Percentiles rank a stretch among this genome's conserved stretches.
phyloP scores from a whole-genome alignment of 2,329 filamentous ascomycete genomes.

The Fusarium virguliforme region DNA sequence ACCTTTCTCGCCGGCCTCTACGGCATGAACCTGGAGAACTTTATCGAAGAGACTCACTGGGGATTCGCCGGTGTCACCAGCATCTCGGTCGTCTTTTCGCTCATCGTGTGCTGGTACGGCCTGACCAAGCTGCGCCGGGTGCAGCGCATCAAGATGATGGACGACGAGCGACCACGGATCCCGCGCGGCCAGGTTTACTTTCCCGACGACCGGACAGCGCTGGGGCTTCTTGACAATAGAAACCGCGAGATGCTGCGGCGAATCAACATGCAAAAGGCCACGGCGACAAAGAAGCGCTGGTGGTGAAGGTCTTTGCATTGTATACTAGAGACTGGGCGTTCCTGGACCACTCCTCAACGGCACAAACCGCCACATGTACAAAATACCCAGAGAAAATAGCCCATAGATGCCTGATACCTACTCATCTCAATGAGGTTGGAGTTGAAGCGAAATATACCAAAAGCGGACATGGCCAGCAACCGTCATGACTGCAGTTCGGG shows the following conservation, averaged over 20 bases:
- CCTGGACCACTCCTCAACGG: slow-evolving; percentile 30
- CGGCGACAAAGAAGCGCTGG: slow-evolving; percentile 57
- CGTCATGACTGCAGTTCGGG: slow-evolving; percentile 20
- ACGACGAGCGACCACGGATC: slow-evolving; percentile 59
- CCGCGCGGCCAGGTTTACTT: slow-evolving; percentile 60
- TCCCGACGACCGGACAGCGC: slow-evolving; percentile 58
- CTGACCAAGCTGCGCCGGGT: slow-evolving; percentile 87
- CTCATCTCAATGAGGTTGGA: slow-evolving; percentile 51
- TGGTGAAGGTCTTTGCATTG: slow-evolving; percentile 30
- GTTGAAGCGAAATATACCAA: slow-evolving; percentile 40
- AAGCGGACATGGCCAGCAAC: slow-evolving; percentile 35
- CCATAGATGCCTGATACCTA: slow-evolving; percentile 44
- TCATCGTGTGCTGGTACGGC: slow-evolving; percentile 86
- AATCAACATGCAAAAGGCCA: slow-evolving; percentile 66
- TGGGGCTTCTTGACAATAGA: slow-evolving; percentile 67
- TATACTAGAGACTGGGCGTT: slow-evolving; percentile 33
- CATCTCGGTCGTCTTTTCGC: slow-evolving; percentile 80
- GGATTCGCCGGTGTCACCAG: slow-evolving; percentile 85
- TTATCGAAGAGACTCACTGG: slow-evolving; percentile 92
- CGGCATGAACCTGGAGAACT: slow-evolving; percentile 99
- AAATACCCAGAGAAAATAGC: slow-evolving; percentile 31
- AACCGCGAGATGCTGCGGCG: slow-evolving; percentile 70
- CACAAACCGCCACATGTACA: slow-evolving; percentile 39
- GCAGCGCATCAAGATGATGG: slow-evolving; percentile 88
- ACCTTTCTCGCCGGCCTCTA: slow-evolving; percentile 99